These are phyloP conservation scores for Stenocarpella maydis DNA, from an alignment of 2,329 filamentous ascomycete species.

Conservation along the genomic window DNA sequence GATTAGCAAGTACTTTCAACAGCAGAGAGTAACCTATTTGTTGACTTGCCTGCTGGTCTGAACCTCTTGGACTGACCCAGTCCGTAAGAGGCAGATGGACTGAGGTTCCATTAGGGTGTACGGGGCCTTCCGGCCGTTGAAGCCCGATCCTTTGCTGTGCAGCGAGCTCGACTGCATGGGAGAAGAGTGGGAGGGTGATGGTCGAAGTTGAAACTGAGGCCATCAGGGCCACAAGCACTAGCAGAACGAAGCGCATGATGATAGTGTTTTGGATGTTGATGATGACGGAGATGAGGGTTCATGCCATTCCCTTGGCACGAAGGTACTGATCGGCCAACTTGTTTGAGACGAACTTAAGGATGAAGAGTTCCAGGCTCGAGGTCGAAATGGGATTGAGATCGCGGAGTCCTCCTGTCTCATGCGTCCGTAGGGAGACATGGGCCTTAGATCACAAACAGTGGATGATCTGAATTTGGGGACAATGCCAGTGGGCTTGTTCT, in stretches of 20 bases:
- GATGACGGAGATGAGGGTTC: too few species aligned
- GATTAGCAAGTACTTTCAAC: not conserved
- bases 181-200: slow-evolving; percentile 24
- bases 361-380: not conserved
- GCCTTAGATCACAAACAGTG: too few species aligned
- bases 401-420: too few species aligned
- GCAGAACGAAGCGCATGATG: not conserved
- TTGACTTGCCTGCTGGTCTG: slow-evolving; percentile 29
- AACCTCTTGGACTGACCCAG: slow-evolving; percentile 27
- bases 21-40: too few species aligned
- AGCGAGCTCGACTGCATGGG: not conserved
- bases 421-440: too few species aligned
- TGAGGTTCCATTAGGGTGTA: not conserved
- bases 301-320: too few species aligned
- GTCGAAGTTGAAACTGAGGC: slow-evolving; percentile 12
- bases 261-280: not conserved
- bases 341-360: not conserved
- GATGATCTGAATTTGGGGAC: too few species aligned
- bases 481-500: too few species aligned
- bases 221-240: not conserved
- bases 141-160: slow-evolving; percentile 1
- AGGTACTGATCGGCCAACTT: not conserved
- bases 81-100: slow-evolving; percentile 32
- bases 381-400: too few species aligned
- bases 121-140: not conserved